These are phyloP conservation scores for Trichoderma breve DNA, from an alignment of 2,329 filamentous ascomycete species.

Conservation along the genomic window DNA sequence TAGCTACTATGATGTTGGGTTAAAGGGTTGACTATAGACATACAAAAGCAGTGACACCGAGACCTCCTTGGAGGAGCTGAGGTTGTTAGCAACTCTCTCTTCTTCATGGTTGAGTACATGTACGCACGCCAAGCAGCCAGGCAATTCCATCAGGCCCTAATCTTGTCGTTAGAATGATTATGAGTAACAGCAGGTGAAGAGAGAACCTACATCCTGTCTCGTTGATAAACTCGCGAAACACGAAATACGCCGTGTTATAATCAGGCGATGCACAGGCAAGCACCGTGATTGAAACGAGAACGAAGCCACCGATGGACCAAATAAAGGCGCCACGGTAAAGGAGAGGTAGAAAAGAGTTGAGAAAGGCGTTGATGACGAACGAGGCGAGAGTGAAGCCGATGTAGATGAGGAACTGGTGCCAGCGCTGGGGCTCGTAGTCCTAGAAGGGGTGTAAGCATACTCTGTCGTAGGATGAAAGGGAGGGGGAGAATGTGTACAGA, in stretches of 20 bases:
- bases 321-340: conserved; percentile 66
- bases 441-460: background rate
- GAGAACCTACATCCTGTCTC: conserved; percentile 29
- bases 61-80: conserved; percentile 33
- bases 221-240: conserved; percentile 35
- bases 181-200: background rate
- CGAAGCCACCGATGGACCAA: conserved; percentile 68
- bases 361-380: conserved; percentile 32
- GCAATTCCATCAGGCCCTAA: conserved; percentile 35
- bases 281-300: conserved; percentile 66
- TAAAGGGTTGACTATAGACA: background rate
- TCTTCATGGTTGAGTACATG: background rate
- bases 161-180: background rate
- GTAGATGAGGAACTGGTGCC: conserved; percentile 66
- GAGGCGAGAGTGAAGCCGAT: conserved; percentile 30
- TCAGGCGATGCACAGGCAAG: conserved; percentile 63
- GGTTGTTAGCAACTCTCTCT: background rate
- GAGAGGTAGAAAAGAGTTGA: conserved; percentile 32
- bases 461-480: background rate
- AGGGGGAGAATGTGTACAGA: conserved; percentile 28
- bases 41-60: conserved; percentile 34
- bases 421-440: conserved; percentile 55
- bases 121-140: conserved; percentile 32
- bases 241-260: conserved; percentile 42
- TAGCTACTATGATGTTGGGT: background rate